A percentile compares a stretch with the other conserved stretches of the same genome.
Conservation (phyloP, 495 filamentous ascomycete species). For the Aspergillus sclerotioniger region DNA sequence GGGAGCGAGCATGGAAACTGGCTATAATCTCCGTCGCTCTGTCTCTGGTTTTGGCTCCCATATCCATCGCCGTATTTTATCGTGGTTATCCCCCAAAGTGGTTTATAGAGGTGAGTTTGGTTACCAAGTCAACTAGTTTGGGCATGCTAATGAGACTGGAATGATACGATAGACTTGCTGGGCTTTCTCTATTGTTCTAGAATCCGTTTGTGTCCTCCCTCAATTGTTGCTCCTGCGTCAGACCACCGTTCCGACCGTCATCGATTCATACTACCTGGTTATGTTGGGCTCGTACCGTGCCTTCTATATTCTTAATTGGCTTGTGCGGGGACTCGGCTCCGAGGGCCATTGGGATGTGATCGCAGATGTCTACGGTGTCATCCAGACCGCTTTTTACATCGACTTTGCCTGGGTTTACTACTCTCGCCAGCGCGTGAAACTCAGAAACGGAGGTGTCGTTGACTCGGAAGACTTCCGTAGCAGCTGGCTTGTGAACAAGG, state of each 20-base stretch:
- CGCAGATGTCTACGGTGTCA: constrained; percentile 75
- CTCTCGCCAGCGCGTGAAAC: constrained; percentile 88
- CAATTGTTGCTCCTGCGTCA: constrained; percentile 90
- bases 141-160: constrained; percentile 11
- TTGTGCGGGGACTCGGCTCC: constrained; percentile 59
- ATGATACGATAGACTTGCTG: constrained; percentile 58
- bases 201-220: constrained; percentile 86
- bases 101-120: constrained; percentile 56
- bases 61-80: constrained; percentile 64
- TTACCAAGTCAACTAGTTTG: not conserved
- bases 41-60: constrained; percentile 59
- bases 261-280: constrained; percentile 91
- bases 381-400: constrained; percentile 87
- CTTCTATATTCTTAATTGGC: constrained; percentile 93
- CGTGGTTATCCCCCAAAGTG: constrained; percentile 29
- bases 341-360: constrained; percentile 66
- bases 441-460: constrained; percentile 86
- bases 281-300: constrained; percentile 85
- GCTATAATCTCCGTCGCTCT: constrained; percentile 61
- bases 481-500: constrained; percentile 67
- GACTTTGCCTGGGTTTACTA: constrained; percentile 99
- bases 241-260: constrained; percentile 91
- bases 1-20: constrained; percentile 88
- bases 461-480: constrained; percentile 84
- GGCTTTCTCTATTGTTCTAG: constrained; percentile 86